These are phyloP conservation scores for Phaffia australis DNA, from an alignment of 768 basidiomycete genomes.

Conservation along the genomic window DNA sequence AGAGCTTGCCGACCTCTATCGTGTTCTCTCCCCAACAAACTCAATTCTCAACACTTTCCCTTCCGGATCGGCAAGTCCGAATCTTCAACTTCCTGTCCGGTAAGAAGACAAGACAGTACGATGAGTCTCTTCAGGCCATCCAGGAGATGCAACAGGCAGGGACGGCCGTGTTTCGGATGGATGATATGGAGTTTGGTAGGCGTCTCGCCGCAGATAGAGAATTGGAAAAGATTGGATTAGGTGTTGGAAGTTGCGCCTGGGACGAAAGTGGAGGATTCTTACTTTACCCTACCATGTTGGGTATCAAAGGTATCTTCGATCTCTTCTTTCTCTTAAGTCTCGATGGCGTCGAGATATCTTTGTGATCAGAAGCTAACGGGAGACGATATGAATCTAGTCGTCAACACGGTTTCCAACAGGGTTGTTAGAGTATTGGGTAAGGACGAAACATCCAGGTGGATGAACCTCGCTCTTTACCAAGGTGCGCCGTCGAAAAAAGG, in stretches of 20 bases:
- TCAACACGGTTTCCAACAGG: conserved; percentile 88
- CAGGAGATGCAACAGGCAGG: conserved; percentile 99
- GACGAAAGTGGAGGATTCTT: conserved; percentile 94
- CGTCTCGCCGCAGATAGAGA: conserved; percentile 87
- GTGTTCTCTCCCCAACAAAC: conserved; percentile 80
- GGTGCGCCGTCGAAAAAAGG: conserved; percentile 83
- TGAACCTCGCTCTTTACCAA: conserved; percentile 83
- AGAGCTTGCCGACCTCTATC: conserved; percentile 81
- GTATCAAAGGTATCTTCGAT: conserved; percentile 68
- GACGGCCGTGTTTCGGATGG: conserved; percentile 78
- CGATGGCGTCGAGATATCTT: background rate
- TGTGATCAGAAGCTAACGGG: conserved; percentile 5
- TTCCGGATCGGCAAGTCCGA: conserved; percentile 82
- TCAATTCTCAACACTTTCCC: conserved; percentile 82
- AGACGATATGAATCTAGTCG: conserved; percentile 46
- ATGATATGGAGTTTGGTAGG: conserved; percentile 99
- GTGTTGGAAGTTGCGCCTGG: conserved; percentile 66
- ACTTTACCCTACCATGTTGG: conserved; percentile 82
- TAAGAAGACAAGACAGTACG: conserved; percentile 83
- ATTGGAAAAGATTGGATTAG: conserved; percentile 54
- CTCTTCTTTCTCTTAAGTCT: background rate
- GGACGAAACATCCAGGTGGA: conserved; percentile 82
- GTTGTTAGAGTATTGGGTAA: conserved; percentile 80
- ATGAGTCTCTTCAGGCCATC: conserved; percentile 81
- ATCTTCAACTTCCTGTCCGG: conserved; percentile 84